Evolutionary conservation across 2,329 filamentous ascomycete genomes (phyloP).

Genomic region (Exophiala calicioides): DNA sequence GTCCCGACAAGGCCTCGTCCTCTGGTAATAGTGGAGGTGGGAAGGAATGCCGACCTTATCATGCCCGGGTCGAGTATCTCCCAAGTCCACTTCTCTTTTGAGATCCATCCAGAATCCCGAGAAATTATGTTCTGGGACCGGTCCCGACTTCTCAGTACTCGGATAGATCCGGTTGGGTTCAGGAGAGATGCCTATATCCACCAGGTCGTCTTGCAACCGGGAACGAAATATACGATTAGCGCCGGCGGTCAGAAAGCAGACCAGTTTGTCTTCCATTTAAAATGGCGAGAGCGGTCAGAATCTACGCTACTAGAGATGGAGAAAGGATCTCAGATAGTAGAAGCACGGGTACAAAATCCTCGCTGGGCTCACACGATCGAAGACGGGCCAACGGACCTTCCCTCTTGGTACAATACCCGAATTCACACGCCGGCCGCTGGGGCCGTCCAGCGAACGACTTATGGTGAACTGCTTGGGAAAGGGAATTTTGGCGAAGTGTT

Average conservation of each 20-base stretch:
- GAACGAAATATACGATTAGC: slow-evolving; percentile 2
- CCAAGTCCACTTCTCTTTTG: slow-evolving; percentile 12
- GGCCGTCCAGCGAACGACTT: slow-evolving; percentile 2
- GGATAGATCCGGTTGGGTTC: slow-evolving; percentile 4
- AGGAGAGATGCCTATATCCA: slow-evolving; percentile 6
- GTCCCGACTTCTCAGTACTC: slow-evolving; percentile 10
- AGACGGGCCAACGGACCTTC: slow-evolving; percentile 6
- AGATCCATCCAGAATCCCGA: slow-evolving; percentile 13
- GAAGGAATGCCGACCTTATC: slow-evolving; percentile 12
- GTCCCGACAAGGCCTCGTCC: slow-evolving; percentile 12
- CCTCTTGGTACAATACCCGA: slow-evolving; percentile 4
- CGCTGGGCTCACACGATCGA: slow-evolving; percentile 8
- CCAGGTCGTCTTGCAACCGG: slow-evolving; percentile 8
- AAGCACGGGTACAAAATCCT: slow-evolving; percentile 10
- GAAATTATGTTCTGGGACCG: slow-evolving; percentile 10
- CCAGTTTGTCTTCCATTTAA: slow-evolving; percentile 5
- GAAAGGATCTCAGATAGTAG: slow-evolving; percentile 4
- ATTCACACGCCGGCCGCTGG: neutral
- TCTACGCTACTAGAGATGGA: neutral
- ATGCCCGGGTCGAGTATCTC: slow-evolving; percentile 10
- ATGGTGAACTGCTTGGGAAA: neutral
- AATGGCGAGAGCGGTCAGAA: neutral
- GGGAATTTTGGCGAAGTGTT: slow-evolving; percentile 2
- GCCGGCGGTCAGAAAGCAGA: neutral
- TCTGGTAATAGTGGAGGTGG: slow-evolving; percentile 14